Evolutionary conservation across 2,329 filamentous ascomycete genomes (phyloP).

Genomic region (Dactylellina leptospora): DNA sequence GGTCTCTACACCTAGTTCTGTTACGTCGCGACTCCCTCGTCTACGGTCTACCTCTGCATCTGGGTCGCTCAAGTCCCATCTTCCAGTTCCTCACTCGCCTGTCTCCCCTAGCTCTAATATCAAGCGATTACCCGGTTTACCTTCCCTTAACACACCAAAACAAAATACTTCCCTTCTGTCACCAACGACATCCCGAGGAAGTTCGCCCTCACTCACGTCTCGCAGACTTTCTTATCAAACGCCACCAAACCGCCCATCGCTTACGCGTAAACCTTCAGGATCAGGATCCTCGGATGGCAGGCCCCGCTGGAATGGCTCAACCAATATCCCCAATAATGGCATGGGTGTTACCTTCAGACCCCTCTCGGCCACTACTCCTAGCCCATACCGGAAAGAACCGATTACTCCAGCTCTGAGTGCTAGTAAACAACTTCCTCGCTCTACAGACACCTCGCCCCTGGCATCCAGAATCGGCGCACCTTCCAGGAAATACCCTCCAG

Average conservation of each 20-base stretch:
- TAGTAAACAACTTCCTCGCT: slow-evolving; percentile 28
- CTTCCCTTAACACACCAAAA: slow-evolving; percentile 51
- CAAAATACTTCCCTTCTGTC: slow-evolving; percentile 32
- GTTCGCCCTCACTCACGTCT: slow-evolving; percentile 39
- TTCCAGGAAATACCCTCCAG: slow-evolving; percentile 36
- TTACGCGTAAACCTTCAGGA: slow-evolving; percentile 60
- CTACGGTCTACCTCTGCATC: slow-evolving; percentile 62
- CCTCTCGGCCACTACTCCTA: slow-evolving; percentile 69
- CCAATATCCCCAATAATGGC: slow-evolving; percentile 71
- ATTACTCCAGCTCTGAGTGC: slow-evolving; percentile 7
- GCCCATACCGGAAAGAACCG: slow-evolving; percentile 56
- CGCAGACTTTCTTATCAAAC: slow-evolving; percentile 41
- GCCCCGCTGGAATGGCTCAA: slow-evolving; percentile 77
- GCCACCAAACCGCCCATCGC: slow-evolving; percentile 55
- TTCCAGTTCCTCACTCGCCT: slow-evolving; percentile 40
- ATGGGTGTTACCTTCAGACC: slow-evolving; percentile 75
- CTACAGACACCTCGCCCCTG: slow-evolving; percentile 29
- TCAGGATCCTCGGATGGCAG: slow-evolving; percentile 65
- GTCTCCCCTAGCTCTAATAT: slow-evolving; percentile 27
- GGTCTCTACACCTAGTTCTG: slow-evolving; percentile 8
- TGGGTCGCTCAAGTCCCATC: slow-evolving; percentile 60
- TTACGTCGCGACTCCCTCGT: slow-evolving; percentile 33
- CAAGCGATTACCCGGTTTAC: slow-evolving; percentile 48
- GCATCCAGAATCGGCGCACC: slow-evolving; percentile 13
- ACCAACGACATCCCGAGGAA: slow-evolving; percentile 38